phyloP scores from a whole-genome alignment of 2,329 filamentous ascomycete species.

The Colletotrichum eleusines region DNA sequence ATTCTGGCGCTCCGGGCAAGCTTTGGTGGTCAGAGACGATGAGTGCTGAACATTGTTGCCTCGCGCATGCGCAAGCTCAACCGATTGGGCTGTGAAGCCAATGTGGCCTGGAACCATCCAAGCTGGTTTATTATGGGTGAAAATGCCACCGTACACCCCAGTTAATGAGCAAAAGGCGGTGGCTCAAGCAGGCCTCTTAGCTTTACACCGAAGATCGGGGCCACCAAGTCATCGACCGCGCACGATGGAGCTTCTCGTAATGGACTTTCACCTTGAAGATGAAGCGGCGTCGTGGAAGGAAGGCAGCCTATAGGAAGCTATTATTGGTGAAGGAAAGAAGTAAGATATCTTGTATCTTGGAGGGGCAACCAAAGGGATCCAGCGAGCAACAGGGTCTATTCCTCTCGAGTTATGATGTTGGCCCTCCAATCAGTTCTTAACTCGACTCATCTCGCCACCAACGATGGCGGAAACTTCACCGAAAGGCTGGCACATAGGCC shows the following conservation, averaged over 20 bases:
- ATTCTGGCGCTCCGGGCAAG: conserved; percentile 81
- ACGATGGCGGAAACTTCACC: conserved; percentile 14
- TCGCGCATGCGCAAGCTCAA: neutral
- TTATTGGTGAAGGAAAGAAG: conserved; percentile 7
- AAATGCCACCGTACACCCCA: neutral
- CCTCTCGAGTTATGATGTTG: neutral
- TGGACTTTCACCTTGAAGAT: neutral
- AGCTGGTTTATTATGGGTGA: neutral
- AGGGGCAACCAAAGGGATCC: neutral
- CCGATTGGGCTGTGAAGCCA: neutral
- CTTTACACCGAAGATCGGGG: neutral
- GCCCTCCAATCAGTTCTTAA: neutral
- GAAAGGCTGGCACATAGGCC: neutral
- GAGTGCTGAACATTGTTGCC: conserved; percentile 6
- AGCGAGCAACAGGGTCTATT: neutral
- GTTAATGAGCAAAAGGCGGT: conserved; percentile 2
- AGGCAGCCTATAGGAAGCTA: conserved; percentile 17
- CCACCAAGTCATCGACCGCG: neutral
- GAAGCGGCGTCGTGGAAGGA: conserved; percentile 1
- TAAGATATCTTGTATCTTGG: neutral
- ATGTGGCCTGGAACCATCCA: neutral
- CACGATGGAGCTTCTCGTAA: neutral
- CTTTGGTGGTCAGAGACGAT: conserved; percentile 60
- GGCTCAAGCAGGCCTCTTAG: neutral
- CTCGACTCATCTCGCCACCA: neutral